Percentiles rank a stretch among this genome's conserved stretches.
phyloP scores from a whole-genome alignment of 228 moss, liverwort and hornwort species.

The Sphagnum magellanicum region DNA sequence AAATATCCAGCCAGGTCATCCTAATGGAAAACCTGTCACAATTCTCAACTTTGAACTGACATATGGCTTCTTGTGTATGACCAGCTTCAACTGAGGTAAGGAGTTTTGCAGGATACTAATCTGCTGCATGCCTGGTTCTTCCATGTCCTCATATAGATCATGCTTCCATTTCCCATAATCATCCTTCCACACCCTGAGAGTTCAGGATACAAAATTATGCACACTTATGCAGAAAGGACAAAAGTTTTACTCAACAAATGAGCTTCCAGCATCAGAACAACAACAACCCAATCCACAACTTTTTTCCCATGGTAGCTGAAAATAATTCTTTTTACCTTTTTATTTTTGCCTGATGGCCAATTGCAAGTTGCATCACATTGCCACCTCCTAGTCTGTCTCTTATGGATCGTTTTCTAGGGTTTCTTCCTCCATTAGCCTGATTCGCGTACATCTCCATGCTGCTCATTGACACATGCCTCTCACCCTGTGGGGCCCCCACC shows the following conservation, averaged over 20 bases:
- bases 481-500: slow-evolving; percentile 5
- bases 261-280: too few relatives aligned
- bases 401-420: slow-evolving; percentile 56
- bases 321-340: slow-evolving; percentile 9
- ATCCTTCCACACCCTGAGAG: slow-evolving; percentile 27
- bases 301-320: too few relatives aligned
- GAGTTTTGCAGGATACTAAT: slow-evolving; percentile 21
- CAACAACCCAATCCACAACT: too few relatives aligned
- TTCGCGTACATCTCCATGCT: slow-evolving; percentile 79
- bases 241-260: too few relatives aligned
- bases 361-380: background rate
- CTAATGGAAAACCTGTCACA: too few relatives aligned
- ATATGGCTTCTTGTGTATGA: too few relatives aligned
- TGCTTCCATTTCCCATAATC: slow-evolving; percentile 51
- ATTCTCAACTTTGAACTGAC: too few relatives aligned
- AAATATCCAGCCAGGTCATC: background rate
- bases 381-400: slow-evolving; percentile 63
- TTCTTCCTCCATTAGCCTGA: slow-evolving; percentile 57
- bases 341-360: slow-evolving; percentile 6
- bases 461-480: slow-evolving; percentile 46
- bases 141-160: slow-evolving; percentile 33
- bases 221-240: background rate
- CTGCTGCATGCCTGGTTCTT: slow-evolving; percentile 21
- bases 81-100: too few relatives aligned
- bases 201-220: background rate